A percentile compares a stretch with the other conserved stretches of the same genome.
Conservation (phyloP, 176 grass and related monocot species). For the Eleusine indica region DNA sequence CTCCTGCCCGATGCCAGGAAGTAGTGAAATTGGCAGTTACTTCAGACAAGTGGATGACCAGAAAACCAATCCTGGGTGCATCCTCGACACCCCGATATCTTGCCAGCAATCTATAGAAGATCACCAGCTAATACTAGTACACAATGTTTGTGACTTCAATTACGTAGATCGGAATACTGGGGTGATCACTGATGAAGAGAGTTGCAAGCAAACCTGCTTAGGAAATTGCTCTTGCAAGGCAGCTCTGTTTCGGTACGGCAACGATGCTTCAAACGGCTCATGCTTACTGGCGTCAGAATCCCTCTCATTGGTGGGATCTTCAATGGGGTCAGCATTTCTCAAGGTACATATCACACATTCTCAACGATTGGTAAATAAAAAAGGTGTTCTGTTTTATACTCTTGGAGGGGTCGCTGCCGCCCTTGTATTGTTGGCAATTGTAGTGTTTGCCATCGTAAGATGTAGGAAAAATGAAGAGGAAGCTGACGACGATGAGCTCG, state of each 20-base stretch:
- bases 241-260: slow-evolving; percentile 38
- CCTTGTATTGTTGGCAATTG: too few relatives aligned
- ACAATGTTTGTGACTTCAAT: slow-evolving; percentile 12
- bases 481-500: slow-evolving; percentile 26
- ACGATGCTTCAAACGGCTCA: too few relatives aligned
- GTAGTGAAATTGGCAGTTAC: background rate
- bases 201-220: slow-evolving; percentile 51
- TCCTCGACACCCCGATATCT: slow-evolving; percentile 37
- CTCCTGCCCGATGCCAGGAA: background rate
- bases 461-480: background rate
- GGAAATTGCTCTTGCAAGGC: slow-evolving; percentile 64
- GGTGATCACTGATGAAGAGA: slow-evolving; percentile 29
- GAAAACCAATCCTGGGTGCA: background rate
- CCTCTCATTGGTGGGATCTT: too few relatives aligned
- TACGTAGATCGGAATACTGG: background rate
- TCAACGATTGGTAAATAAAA: too few relatives aligned
- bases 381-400: too few relatives aligned
- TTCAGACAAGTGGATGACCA: background rate
- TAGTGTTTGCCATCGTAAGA: too few relatives aligned
- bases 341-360: slow-evolving; percentile 47
- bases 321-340: background rate
- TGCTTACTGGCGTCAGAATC: too few relatives aligned
- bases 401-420: too few relatives aligned
- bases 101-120: slow-evolving; percentile 35
- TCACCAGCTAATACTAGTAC: slow-evolving; percentile 14